phyloP scores from a whole-genome alignment of 768 basidiomycete species.

The Filobasidium floriforme region DNA sequence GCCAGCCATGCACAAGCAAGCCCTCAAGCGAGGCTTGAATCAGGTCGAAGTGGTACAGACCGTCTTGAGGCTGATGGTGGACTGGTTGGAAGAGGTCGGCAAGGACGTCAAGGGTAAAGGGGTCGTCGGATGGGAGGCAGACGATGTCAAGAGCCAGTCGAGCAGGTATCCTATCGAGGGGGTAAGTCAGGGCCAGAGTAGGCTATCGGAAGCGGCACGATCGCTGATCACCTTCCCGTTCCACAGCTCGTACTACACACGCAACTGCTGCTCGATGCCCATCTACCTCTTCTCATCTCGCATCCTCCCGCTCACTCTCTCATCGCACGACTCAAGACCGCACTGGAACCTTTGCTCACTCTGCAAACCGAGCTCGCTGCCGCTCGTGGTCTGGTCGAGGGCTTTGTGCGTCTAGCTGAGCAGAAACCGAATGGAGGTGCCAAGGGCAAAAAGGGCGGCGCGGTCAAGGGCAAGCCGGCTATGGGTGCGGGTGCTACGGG shows the following conservation, averaged over 20 bases:
- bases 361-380: slow-evolving; percentile 33
- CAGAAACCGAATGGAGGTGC: slow-evolving; percentile 14
- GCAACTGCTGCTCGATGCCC: slow-evolving; percentile 36
- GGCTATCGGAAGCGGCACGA: neutral
- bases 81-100: slow-evolving; percentile 32
- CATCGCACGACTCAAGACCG: slow-evolving; percentile 27
- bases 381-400: slow-evolving; percentile 35
- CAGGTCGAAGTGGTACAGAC: slow-evolving; percentile 32
- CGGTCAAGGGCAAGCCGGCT: slow-evolving; percentile 11
- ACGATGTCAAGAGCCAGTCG: slow-evolving; percentile 2
- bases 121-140: slow-evolving; percentile 26
- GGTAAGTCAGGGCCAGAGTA: neutral
- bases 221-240: neutral
- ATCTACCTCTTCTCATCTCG: slow-evolving; percentile 35
- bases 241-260: slow-evolving; percentile 31
- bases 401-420: slow-evolving; percentile 33
- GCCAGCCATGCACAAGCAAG: slow-evolving; percentile 32
- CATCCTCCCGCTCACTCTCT: slow-evolving; percentile 31
- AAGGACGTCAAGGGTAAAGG: slow-evolving; percentile 17
- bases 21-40: slow-evolving; percentile 26
- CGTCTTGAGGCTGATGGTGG: slow-evolving; percentile 27
- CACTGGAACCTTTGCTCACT: slow-evolving; percentile 28
- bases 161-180: neutral
- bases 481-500: neutral
- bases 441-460: slow-evolving; percentile 10